Evolutionary conservation across 192 early-diverging fungal genomes (phyloP), one percentile per base, ranked within the genome.

Genomic region (Coemansia sp.): DNA sequence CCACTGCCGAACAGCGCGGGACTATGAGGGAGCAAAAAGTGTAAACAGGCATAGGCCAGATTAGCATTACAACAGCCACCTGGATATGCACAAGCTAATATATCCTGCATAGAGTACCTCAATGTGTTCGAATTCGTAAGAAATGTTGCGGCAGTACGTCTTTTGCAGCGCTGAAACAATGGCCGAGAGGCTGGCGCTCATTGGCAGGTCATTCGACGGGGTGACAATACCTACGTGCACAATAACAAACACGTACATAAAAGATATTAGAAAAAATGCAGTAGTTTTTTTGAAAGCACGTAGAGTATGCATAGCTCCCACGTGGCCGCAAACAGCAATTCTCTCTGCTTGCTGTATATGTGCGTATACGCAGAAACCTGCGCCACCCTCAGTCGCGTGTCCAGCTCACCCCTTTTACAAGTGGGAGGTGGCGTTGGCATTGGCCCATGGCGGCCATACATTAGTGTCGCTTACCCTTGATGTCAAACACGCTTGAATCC

Each of bases 61-160:
- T 55, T 55, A 55, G 54, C 27, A 55, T 13, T 31, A 31, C 27
- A 55, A 10, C 54, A 55, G 54, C 22, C 27, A 33, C 54, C 5
- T 3, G 13, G 24, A 27, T 31, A 55, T 55, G 54, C 54, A 55
- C 5, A 55, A 55, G 22, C 93, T 80, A 49, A 93, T 86, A 77
- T 97, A 94, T 38, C 89, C 91, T 20, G 90, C 84, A 70, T 93
- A 91, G 0, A 95, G 94, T 55, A 55, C 54, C 54, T 55, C 0
- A 49, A 97, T 89, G 72, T 98, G 97, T 72, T 87, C 88, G 86
- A 97, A 98, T 86, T 98, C 97, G 77, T 93, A 97, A 15, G 95
- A 96, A 67, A 97, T 93, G 46, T 90, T 87, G 20, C 91, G 91
- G 75, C 91, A 92, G 72, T 95, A 95, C 3, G 86, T 87, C 55